Conservation (phyloP, 352 stramenopile genomes). For the Lagenidium sp. region DNA sequence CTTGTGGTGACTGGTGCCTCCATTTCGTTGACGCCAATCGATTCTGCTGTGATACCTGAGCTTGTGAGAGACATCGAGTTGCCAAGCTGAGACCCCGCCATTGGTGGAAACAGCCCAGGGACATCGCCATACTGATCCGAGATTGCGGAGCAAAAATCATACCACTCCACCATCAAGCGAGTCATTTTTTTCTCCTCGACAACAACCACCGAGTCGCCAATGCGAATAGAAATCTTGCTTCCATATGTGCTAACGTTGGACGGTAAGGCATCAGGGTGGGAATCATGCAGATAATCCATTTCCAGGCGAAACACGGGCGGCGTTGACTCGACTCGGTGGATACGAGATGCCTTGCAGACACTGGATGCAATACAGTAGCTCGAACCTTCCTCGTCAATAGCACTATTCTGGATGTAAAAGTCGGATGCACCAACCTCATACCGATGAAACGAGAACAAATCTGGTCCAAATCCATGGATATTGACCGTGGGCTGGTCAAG, state of each 20-base stretch:
- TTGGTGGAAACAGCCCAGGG: too few relatives aligned
- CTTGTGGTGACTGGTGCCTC: not conserved
- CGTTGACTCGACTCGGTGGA: constrained; percentile 4
- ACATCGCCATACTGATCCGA: constrained; percentile 31
- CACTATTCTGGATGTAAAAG: constrained; percentile 76
- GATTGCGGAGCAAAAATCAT: constrained; percentile 47
- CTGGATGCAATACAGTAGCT: constrained; percentile 78
- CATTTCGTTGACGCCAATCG: constrained; percentile 4
- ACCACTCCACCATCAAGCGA: constrained; percentile 43
- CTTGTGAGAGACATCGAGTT: too few relatives aligned
- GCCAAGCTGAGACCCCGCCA: too few relatives aligned
- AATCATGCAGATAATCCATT: constrained; percentile 61
- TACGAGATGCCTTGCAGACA: too few relatives aligned
- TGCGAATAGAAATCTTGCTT: constrained; percentile 52
- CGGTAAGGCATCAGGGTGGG: constrained; percentile 44
- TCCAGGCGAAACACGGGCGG: constrained; percentile 31
- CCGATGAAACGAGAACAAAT: constrained; percentile 73
- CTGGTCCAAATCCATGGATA: constrained; percentile 67
- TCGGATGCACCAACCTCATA: constrained; percentile 57
- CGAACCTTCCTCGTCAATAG: constrained; percentile 17
- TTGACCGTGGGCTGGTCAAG: constrained; percentile 35
- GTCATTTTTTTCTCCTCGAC: constrained; percentile 72
- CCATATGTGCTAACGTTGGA: constrained; percentile 49
- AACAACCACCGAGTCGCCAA: constrained; percentile 63
- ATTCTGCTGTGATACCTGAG: constrained; percentile 9